Conservation (phyloP, 345 rosid genomes). For the Erysimum cheiranthoides region DNA sequence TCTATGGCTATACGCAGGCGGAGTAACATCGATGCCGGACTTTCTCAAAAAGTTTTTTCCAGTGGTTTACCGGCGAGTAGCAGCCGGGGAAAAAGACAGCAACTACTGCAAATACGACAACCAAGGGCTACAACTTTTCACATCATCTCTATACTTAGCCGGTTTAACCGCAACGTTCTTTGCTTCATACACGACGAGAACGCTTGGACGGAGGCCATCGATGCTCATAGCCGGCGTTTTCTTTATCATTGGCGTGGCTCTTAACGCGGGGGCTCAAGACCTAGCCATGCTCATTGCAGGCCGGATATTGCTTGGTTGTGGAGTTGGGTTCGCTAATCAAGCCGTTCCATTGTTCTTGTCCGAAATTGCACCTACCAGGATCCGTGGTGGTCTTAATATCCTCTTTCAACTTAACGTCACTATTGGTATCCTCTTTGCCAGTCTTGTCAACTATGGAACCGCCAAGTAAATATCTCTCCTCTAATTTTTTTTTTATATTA, state of each 20-base stretch:
- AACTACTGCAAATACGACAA: constrained; percentile 96
- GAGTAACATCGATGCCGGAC: constrained; percentile 87
- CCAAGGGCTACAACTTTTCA: constrained; percentile 86
- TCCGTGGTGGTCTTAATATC: constrained; percentile 92
- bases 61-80: constrained; percentile 55
- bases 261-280: constrained; percentile 81
- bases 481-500: background rate
- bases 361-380: constrained; percentile 94
- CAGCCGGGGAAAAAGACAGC: constrained; percentile 43
- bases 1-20: constrained; percentile 56
- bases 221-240: constrained; percentile 94
- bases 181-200: constrained; percentile 92
- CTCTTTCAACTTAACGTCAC: constrained; percentile 95
- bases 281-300: constrained; percentile 93
- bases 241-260: constrained; percentile 71
- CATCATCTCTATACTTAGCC: constrained; percentile 91
- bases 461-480: constrained; percentile 61
- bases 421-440: constrained; percentile 91
- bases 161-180: constrained; percentile 89
- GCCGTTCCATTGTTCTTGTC: constrained; percentile 95
- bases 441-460: constrained; percentile 91
- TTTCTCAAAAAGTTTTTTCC: constrained; percentile 89
- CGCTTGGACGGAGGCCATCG: constrained; percentile 72
- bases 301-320: constrained; percentile 88
- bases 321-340: constrained; percentile 96